Evolutionary conservation across 306 rosid genomes (phyloP).

Genomic region (Cucurbita pepo): DNA sequence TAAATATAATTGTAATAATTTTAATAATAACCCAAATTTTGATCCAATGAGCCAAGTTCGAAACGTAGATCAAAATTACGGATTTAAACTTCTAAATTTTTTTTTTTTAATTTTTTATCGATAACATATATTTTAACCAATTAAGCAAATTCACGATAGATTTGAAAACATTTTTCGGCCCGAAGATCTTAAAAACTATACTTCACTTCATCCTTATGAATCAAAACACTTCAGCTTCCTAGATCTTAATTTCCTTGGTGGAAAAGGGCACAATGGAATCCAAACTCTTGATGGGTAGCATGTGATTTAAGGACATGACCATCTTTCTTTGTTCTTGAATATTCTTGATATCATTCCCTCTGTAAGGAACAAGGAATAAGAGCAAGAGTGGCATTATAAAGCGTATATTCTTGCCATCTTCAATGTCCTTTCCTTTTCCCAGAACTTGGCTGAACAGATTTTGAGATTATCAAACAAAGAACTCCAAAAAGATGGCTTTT

Average conservation of each 20-base stretch:
- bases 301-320: neutral
- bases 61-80: too few species aligned
- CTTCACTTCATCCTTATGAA: too few species aligned
- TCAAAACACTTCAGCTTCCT: too few species aligned
- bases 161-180: too few species aligned
- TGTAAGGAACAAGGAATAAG: neutral
- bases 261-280: neutral
- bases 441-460: neutral
- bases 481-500: conserved; percentile 11
- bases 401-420: neutral
- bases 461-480: neutral
- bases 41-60: too few species aligned
- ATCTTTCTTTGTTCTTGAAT: neutral
- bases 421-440: neutral
- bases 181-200: too few species aligned
- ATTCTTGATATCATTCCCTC: neutral
- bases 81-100: too few species aligned
- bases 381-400: neutral
- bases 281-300: neutral
- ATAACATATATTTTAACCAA: too few species aligned
- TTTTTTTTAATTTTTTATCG: too few species aligned
- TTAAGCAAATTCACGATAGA: too few species aligned
- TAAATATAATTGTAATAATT: too few species aligned
- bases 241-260: neutral
- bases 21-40: too few species aligned